These are phyloP conservation scores for Arthrocladium fulminans DNA, from an alignment of 2,329 filamentous ascomycete genomes.

Conservation along the genomic window DNA sequence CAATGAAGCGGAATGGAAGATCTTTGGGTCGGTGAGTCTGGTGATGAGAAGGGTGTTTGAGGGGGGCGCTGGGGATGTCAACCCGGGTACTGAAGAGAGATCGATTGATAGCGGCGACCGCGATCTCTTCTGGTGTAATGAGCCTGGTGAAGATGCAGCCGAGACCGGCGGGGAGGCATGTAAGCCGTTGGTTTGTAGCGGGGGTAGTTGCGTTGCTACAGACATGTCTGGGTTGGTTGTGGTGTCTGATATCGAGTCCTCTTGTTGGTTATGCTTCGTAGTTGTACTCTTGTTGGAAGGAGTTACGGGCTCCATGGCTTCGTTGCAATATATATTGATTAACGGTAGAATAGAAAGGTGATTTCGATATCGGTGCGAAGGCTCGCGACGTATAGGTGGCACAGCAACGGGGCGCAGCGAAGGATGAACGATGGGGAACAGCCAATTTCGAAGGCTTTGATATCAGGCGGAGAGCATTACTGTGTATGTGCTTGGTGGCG, in stretches of 20 bases:
- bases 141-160: slow-evolving; percentile 25
- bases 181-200: slow-evolving; percentile 3
- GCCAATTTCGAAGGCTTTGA: background rate
- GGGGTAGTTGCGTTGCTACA: slow-evolving; percentile 5
- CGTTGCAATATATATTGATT: background rate
- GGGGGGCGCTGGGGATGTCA: slow-evolving; percentile 38
- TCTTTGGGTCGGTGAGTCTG: slow-evolving; percentile 36
- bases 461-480: background rate
- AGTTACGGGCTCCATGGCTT: background rate
- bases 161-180: slow-evolving; percentile 5
- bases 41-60: slow-evolving; percentile 45
- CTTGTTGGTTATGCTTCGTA: background rate
- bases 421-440: background rate
- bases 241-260: background rate
- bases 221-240: slow-evolving; percentile 3
- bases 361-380: background rate
- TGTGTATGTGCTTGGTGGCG: background rate
- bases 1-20: slow-evolving; percentile 40
- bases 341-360: background rate
- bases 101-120: slow-evolving; percentile 36
- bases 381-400: background rate
- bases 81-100: slow-evolving; percentile 36
- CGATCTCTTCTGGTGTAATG: slow-evolving; percentile 17
- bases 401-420: slow-evolving; percentile 3
- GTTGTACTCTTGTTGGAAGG: background rate